Conservation (phyloP, 768 basidiomycete genomes). For the Cytidiella melzeri region DNA sequence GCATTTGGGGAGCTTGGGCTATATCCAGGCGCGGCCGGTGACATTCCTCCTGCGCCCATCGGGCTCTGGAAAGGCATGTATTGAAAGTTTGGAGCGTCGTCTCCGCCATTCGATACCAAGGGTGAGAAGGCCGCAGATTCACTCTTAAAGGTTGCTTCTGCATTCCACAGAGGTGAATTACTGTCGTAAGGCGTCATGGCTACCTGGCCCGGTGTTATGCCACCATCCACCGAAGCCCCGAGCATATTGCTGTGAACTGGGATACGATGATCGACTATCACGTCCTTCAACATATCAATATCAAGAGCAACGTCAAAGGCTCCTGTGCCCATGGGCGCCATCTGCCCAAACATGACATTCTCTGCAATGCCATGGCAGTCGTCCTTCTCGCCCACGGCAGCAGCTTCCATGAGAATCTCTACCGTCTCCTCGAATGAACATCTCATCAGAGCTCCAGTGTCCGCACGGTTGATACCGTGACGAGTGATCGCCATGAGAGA, state of each 20-base stretch:
- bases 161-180: constrained; percentile 75
- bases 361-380: constrained; percentile 99
- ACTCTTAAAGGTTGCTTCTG: constrained; percentile 70
- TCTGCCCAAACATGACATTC: constrained; percentile 97
- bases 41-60: constrained; percentile 78
- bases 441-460: constrained; percentile 97
- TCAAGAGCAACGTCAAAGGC: constrained; percentile 94
- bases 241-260: constrained; percentile 74
- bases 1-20: constrained; percentile 88
- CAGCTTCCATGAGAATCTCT: constrained; percentile 98
- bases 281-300: constrained; percentile 97
- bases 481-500: constrained; percentile 97
- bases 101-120: constrained; percentile 75
- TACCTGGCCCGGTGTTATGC: constrained; percentile 87
- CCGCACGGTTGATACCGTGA: constrained; percentile 97
- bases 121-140: constrained; percentile 94
- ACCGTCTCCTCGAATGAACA: constrained; percentile 99
- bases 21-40: constrained; percentile 82
- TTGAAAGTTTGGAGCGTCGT: constrained; percentile 72
- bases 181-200: constrained; percentile 97
- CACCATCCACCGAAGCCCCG: constrained; percentile 73
- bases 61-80: constrained; percentile 81
- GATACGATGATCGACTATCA: constrained; percentile 92
- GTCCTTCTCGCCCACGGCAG: constrained; percentile 95
- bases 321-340: constrained; percentile 99